Evolutionary conservation across 1,284 basidiomycete species (phyloP).

Genomic region (Trichosporon asahii): DNA sequence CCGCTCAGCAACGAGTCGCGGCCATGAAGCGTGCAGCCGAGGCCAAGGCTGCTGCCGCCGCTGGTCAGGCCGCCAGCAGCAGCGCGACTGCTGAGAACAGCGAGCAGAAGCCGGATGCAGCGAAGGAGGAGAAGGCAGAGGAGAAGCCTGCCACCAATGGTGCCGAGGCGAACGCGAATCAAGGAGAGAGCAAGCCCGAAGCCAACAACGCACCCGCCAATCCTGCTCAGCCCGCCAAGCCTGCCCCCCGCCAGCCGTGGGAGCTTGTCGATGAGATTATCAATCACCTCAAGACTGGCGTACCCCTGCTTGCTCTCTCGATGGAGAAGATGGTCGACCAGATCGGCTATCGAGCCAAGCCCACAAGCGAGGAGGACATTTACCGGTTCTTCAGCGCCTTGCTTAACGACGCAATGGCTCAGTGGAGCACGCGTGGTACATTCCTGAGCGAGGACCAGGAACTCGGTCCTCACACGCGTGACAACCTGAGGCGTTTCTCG

Average conservation of each 20-base stretch:
- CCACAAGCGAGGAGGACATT: conserved; percentile 86
- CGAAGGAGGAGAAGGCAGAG: conserved; percentile 30
- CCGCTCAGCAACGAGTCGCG: conserved; percentile 21
- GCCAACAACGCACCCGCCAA: conserved; percentile 44
- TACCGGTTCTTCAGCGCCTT: conserved; percentile 88
- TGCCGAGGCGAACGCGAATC: conserved; percentile 23
- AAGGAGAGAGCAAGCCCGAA: conserved; percentile 18
- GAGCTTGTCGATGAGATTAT: conserved; percentile 94
- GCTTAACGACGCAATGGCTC: conserved; percentile 62
- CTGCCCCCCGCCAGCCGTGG: conserved; percentile 65
- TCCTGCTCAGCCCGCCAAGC: conserved; percentile 22
- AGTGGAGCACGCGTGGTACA: conserved; percentile 68
- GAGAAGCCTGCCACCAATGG: conserved; percentile 19
- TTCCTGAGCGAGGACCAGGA: conserved; percentile 72
- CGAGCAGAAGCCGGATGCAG: conserved; percentile 23
- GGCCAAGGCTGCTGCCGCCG: conserved; percentile 52
- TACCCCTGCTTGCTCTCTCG: conserved; percentile 89
- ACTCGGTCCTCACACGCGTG: conserved; percentile 59
- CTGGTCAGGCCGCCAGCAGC: conserved; percentile 19
- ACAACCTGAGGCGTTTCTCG: conserved; percentile 69
- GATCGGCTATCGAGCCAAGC: conserved; percentile 86
- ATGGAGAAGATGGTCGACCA: conserved; percentile 99
- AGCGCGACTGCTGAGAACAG: conserved; percentile 44
- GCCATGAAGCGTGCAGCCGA: conserved; percentile 30
- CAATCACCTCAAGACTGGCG: conserved; percentile 91